phyloP scores from a whole-genome alignment of 1,139 yeast species.

The Candida dubliniensis region DNA sequence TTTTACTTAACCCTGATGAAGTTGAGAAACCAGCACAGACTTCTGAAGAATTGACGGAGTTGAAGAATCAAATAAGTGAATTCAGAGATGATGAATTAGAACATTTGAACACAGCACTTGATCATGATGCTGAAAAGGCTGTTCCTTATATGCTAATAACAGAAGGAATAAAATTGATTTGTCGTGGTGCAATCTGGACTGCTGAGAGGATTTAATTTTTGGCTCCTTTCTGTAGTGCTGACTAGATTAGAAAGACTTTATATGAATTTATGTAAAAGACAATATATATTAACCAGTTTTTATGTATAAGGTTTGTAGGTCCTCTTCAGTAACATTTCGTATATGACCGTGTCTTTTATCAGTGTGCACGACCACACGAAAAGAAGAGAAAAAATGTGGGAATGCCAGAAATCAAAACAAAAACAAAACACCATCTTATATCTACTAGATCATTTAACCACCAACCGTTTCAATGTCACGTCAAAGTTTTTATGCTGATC shows the following conservation, averaged over 20 bases:
- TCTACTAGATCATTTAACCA: not conserved
- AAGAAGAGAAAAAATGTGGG: too few species aligned
- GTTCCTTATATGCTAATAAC: conserved; percentile 88
- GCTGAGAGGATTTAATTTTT: conserved; percentile 69
- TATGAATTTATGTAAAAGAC: too few species aligned
- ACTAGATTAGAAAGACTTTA: too few species aligned
- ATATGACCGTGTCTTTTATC: too few species aligned
- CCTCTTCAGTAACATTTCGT: too few species aligned
- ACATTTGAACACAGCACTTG: conserved; percentile 91
- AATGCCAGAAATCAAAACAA: not conserved
- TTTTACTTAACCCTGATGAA: conserved; percentile 22
- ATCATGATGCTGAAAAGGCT: conserved; percentile 89
- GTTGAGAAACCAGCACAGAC: conserved; percentile 27
- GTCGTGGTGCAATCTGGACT: conserved; percentile 85
- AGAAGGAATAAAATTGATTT: conserved; percentile 79
- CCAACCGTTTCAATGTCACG: not conserved
- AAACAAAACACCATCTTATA: not conserved
- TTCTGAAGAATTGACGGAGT: conserved; percentile 55
- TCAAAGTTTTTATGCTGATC: conserved; percentile 1
- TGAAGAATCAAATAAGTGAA: conserved; percentile 64
- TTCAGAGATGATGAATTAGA: conserved; percentile 96
- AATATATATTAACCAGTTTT: too few species aligned
- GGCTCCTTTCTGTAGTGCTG: too few species aligned
- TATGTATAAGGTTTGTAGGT: too few species aligned
- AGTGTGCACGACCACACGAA: too few species aligned